phyloP scores from a whole-genome alignment of 2,329 filamentous ascomycete genomes.

The Chrysosporium queenslandicum region DNA sequence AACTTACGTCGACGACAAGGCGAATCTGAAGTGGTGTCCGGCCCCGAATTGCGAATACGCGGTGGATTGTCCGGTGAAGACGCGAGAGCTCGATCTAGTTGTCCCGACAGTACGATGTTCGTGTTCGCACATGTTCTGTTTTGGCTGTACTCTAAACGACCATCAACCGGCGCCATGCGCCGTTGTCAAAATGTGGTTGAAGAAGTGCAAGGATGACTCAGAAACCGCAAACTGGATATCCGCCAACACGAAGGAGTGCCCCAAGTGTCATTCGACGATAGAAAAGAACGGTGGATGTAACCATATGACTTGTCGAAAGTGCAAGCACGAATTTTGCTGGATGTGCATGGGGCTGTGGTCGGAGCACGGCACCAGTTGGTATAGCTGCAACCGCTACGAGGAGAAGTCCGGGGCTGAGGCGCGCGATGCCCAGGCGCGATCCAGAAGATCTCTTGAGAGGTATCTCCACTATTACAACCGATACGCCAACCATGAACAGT shows the following conservation, averaged over 20 bases:
- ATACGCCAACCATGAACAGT: conserved; percentile 98
- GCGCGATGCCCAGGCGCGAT: conserved; percentile 82
- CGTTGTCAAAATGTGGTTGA: conserved; percentile 88
- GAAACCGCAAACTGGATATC: conserved; percentile 99
- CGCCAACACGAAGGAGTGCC: conserved; percentile 96
- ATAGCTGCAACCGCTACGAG: conserved; percentile 96
- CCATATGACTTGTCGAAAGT: conserved; percentile 95
- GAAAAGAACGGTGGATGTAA: conserved; percentile 98
- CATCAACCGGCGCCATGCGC: conserved; percentile 89
- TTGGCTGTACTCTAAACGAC: conserved; percentile 79
- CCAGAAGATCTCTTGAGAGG: conserved; percentile 80
- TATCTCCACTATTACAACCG: conserved; percentile 99
- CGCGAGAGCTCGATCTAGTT: conserved; percentile 70
- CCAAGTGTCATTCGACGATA: conserved; percentile 90
- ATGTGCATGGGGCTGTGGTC: conserved; percentile 99
- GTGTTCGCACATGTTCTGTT: conserved; percentile 85
- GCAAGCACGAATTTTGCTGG: conserved; percentile 96
- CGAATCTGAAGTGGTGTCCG: conserved; percentile 92
- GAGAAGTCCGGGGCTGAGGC: conserved; percentile 90
- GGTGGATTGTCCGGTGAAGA: conserved; percentile 77
- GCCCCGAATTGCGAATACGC: conserved; percentile 95
- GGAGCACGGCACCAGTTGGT: conserved; percentile 97
- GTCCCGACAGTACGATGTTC: conserved; percentile 83
- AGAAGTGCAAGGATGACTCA: conserved; percentile 96
- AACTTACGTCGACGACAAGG: conserved; percentile 95